Percentiles rank a stretch among this genome's conserved stretches.
Conservation (phyloP, 2,329 filamentous ascomycete species). For the Colletotrichum caudatum region DNA sequence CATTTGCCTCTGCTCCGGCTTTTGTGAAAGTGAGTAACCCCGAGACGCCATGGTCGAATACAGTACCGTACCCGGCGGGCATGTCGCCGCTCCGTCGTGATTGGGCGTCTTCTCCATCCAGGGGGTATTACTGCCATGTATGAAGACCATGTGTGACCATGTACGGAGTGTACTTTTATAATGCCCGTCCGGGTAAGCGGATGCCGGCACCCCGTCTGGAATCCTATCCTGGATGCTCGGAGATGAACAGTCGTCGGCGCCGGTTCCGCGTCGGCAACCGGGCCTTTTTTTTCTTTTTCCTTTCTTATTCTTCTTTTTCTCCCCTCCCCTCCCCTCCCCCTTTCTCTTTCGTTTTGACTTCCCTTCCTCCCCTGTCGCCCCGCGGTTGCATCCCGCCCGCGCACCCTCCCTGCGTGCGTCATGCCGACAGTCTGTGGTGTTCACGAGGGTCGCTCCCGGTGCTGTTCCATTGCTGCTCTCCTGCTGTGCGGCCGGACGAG, state of each 20-base stretch:
- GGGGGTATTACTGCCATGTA: neutral
- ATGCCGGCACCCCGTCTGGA: slow-evolving; percentile 13
- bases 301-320: neutral
- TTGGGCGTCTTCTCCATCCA: neutral
- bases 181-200: neutral
- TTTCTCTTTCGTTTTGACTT: too few relatives aligned
- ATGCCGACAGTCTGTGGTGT: neutral
- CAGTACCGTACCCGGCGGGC: neutral
- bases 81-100: slow-evolving; percentile 1
- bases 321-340: too few relatives aligned
- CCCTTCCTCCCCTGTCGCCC: neutral
- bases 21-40: too few relatives aligned
- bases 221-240: neutral
- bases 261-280: slow-evolving; percentile 26
- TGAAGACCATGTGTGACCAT: too few relatives aligned
- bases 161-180: too few relatives aligned
- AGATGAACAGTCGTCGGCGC: slow-evolving; percentile 13
- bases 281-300: neutral
- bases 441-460: too few relatives aligned
- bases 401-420: neutral
- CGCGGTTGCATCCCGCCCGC: neutral
- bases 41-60: neutral
- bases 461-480: too few relatives aligned
- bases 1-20: too few relatives aligned
- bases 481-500: too few relatives aligned